phyloP scores from a whole-genome alignment of 306 rosid genomes.

The Vicia villosa region DNA sequence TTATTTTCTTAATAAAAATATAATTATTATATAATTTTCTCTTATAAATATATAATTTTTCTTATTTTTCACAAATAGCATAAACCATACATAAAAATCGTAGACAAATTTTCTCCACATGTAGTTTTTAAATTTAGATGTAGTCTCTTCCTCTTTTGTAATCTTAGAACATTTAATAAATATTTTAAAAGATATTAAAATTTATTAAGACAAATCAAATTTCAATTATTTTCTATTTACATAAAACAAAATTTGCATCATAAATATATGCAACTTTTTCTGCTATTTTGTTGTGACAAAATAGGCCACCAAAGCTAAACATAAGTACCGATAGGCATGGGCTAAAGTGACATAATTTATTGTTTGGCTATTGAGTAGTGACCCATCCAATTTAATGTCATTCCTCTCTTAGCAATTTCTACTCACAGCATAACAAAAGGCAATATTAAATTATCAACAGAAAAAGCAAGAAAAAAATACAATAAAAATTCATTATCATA shows the following conservation, averaged over 20 bases:
- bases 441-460: not conserved
- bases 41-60: no score
- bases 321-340: slow-evolving; percentile 28
- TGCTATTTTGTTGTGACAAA: not conserved
- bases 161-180: no score
- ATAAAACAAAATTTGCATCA: not conserved
- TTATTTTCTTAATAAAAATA: no score
- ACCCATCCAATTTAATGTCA: slow-evolving; percentile 32
- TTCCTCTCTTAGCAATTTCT: slow-evolving; percentile 32
- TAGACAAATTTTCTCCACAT: no score
- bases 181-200: not conserved
- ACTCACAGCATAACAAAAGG: slow-evolving; percentile 9
- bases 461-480: not conserved
- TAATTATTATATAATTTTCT: no score
- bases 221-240: not conserved
- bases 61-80: no score
- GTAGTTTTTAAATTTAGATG: no score
- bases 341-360: slow-evolving; percentile 26
- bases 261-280: not conserved
- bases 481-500: not conserved
- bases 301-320: slow-evolving; percentile 1
- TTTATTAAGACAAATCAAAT: not conserved
- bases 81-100: no score
- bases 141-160: no score
- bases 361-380: slow-evolving; percentile 20